phyloP scores from a whole-genome alignment of 208 protist species.

The Lotmaria passim region DNA sequence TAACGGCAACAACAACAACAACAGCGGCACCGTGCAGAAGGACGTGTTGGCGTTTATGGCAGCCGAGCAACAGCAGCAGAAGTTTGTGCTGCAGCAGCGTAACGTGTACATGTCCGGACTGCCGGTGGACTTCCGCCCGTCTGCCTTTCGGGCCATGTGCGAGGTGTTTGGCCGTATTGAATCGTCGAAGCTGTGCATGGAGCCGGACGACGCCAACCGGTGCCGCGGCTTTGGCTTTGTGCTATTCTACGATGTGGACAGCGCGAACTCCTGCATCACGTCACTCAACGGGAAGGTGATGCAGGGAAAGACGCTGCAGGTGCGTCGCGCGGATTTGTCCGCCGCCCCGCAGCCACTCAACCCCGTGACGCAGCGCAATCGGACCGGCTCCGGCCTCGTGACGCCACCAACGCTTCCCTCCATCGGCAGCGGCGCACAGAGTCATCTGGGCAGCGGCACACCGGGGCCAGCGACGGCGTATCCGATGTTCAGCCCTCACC shows the following conservation, averaged over 20 bases:
- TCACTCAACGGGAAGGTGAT: slow-evolving; percentile 49
- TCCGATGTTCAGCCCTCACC: slow-evolving; percentile 18
- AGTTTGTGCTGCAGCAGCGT: slow-evolving; percentile 54
- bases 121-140: slow-evolving; percentile 48
- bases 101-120: slow-evolving; percentile 78
- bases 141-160: slow-evolving; percentile 60
- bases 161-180: slow-evolving; percentile 63
- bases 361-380: slow-evolving; percentile 33
- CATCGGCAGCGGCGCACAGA: not conserved
- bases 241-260: slow-evolving; percentile 57
- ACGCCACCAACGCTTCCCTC: slow-evolving; percentile 11
- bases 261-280: slow-evolving; percentile 59
- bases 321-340: slow-evolving; percentile 55
- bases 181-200: slow-evolving; percentile 65
- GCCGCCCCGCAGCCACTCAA: slow-evolving; percentile 49
- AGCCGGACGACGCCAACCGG: slow-evolving; percentile 41
- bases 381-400: slow-evolving; percentile 27
- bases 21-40: slow-evolving; percentile 23
- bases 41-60: slow-evolving; percentile 32
- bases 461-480: not conserved
- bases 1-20: not conserved
- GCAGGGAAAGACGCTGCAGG: slow-evolving; percentile 55
- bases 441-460: not conserved
- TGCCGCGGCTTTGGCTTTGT: slow-evolving; percentile 70
- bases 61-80: slow-evolving; percentile 36